Conservation (phyloP, 2,329 filamentous ascomycete genomes). For the Phaeophleospora eucalypticola region DNA sequence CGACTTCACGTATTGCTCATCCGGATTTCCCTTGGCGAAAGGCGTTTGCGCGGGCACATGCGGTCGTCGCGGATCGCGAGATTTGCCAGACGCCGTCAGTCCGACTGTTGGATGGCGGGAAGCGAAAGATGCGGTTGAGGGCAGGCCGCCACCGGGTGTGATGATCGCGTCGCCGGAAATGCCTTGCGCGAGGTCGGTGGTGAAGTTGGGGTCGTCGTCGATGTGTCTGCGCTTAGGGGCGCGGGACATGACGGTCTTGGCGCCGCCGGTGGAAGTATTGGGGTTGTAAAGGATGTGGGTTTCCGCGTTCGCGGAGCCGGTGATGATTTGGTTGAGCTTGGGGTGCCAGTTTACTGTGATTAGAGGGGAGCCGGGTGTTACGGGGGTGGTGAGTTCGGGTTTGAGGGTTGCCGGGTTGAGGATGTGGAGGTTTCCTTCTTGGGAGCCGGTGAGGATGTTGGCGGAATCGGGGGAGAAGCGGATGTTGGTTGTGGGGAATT, state of each 20-base stretch:
- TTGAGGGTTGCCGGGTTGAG: constrained; percentile 87
- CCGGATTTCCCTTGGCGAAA: constrained; percentile 84
- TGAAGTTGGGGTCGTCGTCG: constrained; percentile 84
- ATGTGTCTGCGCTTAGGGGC: constrained; percentile 93
- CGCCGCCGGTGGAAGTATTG: constrained; percentile 72
- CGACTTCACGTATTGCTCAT: constrained; percentile 82
- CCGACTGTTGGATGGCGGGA: constrained; percentile 66
- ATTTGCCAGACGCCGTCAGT: constrained; percentile 71
- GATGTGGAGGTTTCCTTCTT: constrained; percentile 81
- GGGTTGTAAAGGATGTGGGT: constrained; percentile 90
- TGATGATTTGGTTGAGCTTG: constrained; percentile 93
- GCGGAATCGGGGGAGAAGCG: constrained; percentile 80
- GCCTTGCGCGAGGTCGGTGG: constrained; percentile 75
- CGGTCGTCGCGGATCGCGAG: constrained; percentile 76
- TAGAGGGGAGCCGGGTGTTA: constrained; percentile 79
- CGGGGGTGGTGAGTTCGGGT: constrained; percentile 77
- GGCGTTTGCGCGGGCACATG: constrained; percentile 80
- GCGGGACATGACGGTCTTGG: constrained; percentile 83
- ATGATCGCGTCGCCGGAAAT: constrained; percentile 80
- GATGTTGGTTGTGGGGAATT: constrained; percentile 82
- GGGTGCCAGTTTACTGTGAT: constrained; percentile 88
- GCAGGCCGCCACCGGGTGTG: constrained; percentile 43
- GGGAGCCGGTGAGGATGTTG: constrained; percentile 84
- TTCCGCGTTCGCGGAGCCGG: constrained; percentile 85
- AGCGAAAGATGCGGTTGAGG: constrained; percentile 45